These are phyloP conservation scores for Pythium rhizo-oryzae DNA, from an alignment of 352 stramenopile genomes.

Conservation along the genomic window DNA sequence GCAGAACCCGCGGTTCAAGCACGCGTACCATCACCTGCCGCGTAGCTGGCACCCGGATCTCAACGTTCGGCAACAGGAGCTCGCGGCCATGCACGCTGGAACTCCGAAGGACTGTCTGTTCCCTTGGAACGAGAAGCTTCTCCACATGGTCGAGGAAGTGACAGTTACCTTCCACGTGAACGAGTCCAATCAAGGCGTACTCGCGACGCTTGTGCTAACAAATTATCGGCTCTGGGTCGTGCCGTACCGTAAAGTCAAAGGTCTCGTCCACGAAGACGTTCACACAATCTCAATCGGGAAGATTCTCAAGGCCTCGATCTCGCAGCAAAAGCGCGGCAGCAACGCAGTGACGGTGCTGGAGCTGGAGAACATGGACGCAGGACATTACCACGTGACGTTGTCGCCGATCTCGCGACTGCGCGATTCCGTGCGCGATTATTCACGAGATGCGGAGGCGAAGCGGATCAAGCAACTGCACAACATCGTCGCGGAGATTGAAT, in stretches of 20 bases:
- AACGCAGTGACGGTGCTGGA: conserved; percentile 78
- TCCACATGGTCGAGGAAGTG: conserved; percentile 88
- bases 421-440: conserved; percentile 70
- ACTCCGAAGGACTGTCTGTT: conserved; percentile 78
- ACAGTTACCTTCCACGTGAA: conserved; percentile 90
- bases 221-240: conserved; percentile 89
- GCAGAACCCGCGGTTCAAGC: conserved; percentile 80
- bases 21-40: conserved; percentile 74
- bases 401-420: conserved; percentile 74
- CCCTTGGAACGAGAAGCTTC: conserved; percentile 80
- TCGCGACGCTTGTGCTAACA: conserved; percentile 77
- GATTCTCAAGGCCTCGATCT: conserved; percentile 76
- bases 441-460: conserved; percentile 73
- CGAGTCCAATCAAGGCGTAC: conserved; percentile 81
- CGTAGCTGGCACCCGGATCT: conserved; percentile 82
- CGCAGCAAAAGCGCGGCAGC: conserved; percentile 75
- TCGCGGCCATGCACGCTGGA: conserved; percentile 62
- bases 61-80: conserved; percentile 62
- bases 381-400: conserved; percentile 84
- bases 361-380: conserved; percentile 87
- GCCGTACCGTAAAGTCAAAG: conserved; percentile 72
- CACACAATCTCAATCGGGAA: conserved; percentile 82
- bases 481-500: conserved; percentile 83
- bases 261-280: conserved; percentile 81
- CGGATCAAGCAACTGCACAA: conserved; percentile 81